Base-by-base conservation (phyloP, 176 grass and related monocot species). In the Ensete glaucum region DNA sequence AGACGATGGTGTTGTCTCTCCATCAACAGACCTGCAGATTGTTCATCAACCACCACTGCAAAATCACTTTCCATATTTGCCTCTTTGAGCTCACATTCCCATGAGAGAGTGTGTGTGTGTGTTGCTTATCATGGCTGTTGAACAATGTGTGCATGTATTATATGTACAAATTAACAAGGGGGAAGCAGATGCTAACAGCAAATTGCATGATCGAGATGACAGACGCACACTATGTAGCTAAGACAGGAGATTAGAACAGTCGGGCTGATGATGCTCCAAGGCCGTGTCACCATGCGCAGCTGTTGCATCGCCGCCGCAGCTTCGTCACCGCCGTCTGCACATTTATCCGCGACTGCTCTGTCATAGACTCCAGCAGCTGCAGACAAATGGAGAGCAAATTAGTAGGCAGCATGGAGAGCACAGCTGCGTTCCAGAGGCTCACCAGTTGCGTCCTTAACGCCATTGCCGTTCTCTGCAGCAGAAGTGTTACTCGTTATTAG, bases 391-490 rank as follows among this genome's bases (percentile, higher is more conserved):
- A 67, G n/a, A 54, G 17, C 43, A 77, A 60, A 62, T 72, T n/a
- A 54, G 24, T 51, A 22, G 43, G 3, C 64, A 60, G 17, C 69
- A 29, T 78, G 29, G 12, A 71, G 13, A 71, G 23, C 14, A 79
- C 11, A 52, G 62, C 73, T 50, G 13, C 53, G 71, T 13, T 23
- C 25, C 75, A 34, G 16, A 1, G 16, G 50, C 49, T 10, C 89
- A 98, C 95, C 90, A 81, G 88, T 71, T 93, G 79, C 70, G 87
- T 90, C 82, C 81, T 85, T 19, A 77, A 54, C 22, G 80, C 8
- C 19, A 81, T 72, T 34, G 91, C 81, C 53, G 49, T 85, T 58
- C 69, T 91, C 95, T 98, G 84, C 74, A 57, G 1, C n/a, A 58
- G 26, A 50, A 50, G 48, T 15, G 29, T 11, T 9, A 19, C 16